Conservation (phyloP, 73 alveolate species). For the Paramecium octaurelia region DNA sequence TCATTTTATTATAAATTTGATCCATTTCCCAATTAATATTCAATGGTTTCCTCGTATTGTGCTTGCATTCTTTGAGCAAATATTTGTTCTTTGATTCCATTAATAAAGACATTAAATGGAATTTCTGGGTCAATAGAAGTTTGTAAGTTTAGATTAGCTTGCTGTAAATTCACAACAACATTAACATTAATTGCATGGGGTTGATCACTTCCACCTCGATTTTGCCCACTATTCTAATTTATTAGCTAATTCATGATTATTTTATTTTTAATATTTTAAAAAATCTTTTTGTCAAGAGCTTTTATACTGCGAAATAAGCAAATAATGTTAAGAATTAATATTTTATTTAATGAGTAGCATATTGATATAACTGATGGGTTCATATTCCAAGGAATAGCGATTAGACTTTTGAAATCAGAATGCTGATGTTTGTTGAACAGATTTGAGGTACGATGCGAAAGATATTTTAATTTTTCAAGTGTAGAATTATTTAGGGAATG, state of each 20-base stretch:
- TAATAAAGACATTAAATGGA: neutral
- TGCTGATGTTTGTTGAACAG: too few species aligned
- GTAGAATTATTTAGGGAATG: too few species aligned
- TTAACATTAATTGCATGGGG: neutral
- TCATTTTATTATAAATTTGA: neutral
- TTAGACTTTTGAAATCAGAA: too few species aligned
- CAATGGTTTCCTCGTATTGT: neutral
- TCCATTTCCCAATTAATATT: neutral
- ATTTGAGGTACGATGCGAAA: too few species aligned
- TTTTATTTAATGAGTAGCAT: too few species aligned
- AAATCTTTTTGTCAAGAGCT: neutral
- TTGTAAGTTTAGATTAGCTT: neutral
- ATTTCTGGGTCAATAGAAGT: neutral
- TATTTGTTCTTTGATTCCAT: neutral
- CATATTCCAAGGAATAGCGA: too few species aligned
- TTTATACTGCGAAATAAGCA: neutral
- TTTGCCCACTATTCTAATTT: neutral
- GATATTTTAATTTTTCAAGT: too few species aligned
- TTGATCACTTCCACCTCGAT: neutral
- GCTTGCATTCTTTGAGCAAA: neutral
- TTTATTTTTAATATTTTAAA: neutral
- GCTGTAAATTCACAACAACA: neutral
- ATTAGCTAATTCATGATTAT: neutral
- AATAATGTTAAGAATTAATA: too few species aligned
- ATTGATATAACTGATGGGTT: too few species aligned